These are phyloP conservation scores for Beauveria varroae DNA, from an alignment of 2,329 filamentous ascomycete genomes.

Conservation along the genomic window DNA sequence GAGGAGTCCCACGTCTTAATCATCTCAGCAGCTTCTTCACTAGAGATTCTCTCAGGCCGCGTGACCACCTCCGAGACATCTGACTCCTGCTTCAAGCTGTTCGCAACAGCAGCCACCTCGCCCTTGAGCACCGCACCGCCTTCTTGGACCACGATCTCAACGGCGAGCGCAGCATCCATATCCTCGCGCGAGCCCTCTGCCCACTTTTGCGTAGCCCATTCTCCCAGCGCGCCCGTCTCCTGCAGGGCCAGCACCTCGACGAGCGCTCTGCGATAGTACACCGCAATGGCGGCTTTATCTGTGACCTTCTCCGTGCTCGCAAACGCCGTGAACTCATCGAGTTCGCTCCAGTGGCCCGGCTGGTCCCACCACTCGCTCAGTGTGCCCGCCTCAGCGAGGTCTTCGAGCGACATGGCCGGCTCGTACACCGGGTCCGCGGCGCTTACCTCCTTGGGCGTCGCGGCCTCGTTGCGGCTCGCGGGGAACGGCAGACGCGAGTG, in stretches of 20 bases:
- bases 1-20: slow-evolving; percentile 40
- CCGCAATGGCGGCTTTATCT: slow-evolving; percentile 39
- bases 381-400: slow-evolving; percentile 39
- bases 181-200: slow-evolving; percentile 24
- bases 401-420: slow-evolving; percentile 38
- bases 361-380: slow-evolving; percentile 47
- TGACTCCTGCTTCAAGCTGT: slow-evolving; percentile 21
- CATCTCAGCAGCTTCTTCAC: slow-evolving; percentile 35
- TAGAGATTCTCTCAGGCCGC: slow-evolving; percentile 19
- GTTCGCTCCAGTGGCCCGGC: slow-evolving; percentile 42
- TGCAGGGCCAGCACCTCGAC: slow-evolving; percentile 42
- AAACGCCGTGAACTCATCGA: slow-evolving; percentile 39
- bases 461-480: slow-evolving; percentile 25
- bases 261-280: slow-evolving; percentile 42
- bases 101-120: slow-evolving; percentile 26
- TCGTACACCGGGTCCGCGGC: slow-evolving; percentile 32
- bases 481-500: slow-evolving; percentile 26
- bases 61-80: slow-evolving; percentile 20
- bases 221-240: slow-evolving; percentile 22
- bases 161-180: slow-evolving; percentile 26
- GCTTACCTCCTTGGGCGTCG: slow-evolving; percentile 24
- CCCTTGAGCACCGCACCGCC: slow-evolving; percentile 34
- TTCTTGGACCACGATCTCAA: slow-evolving; percentile 32
- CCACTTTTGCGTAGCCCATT: slow-evolving; percentile 28
- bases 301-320: slow-evolving; percentile 30